These are phyloP conservation scores for Eimeria maxima DNA, from an alignment of 169 alveolate species.

Conservation along the genomic window DNA sequence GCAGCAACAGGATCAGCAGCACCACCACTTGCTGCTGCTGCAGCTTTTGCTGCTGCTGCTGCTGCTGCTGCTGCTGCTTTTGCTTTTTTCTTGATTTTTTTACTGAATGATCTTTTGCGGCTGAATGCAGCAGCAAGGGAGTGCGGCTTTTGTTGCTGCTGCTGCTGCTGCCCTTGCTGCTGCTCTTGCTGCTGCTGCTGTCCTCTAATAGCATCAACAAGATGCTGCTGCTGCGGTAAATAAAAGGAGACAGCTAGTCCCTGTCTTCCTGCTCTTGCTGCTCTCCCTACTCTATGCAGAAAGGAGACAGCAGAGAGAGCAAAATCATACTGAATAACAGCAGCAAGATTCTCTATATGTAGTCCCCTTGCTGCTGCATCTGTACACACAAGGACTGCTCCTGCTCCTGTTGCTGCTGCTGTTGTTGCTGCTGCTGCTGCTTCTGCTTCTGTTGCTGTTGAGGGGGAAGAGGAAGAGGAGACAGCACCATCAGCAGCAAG, in stretches of 20 bases:
- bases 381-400: conserved; percentile 17
- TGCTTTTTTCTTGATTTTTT: conserved; percentile 2
- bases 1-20: conserved; percentile 15
- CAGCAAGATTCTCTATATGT: conserved; percentile 1
- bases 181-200: conserved; percentile 52
- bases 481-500: no score
- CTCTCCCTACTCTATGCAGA: conserved; percentile 72
- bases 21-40: not conserved
- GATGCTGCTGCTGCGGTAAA: not conserved
- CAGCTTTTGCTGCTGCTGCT: no score
- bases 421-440: conserved; percentile 43
- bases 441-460: not conserved
- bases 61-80: conserved; percentile 15
- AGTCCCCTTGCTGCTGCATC: conserved; percentile 77
- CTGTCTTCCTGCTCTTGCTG: conserved; percentile 46
- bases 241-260: conserved; percentile 55
- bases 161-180: no score
- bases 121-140: conserved; percentile 77
- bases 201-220: conserved; percentile 33
- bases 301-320: conserved; percentile 52
- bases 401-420: not conserved
- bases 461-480: no score
- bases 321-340: conserved; percentile 59
- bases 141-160: not conserved
- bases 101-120: conserved; percentile 75